Conservation (phyloP, 2,329 filamentous ascomycete genomes). For the Triangularia setosa region DNA sequence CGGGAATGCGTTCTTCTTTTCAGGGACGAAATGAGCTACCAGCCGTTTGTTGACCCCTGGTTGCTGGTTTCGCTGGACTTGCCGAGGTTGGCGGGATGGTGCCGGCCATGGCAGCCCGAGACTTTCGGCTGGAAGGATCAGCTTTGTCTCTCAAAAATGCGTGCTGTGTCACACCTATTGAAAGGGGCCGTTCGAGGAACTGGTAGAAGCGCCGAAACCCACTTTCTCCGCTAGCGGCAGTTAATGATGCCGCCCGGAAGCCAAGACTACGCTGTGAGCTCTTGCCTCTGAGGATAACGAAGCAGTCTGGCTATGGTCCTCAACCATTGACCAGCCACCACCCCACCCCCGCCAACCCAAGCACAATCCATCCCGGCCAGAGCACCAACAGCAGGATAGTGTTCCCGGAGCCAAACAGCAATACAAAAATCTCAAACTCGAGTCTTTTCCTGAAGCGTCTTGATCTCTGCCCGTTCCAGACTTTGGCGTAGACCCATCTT, state of each 20-base stretch:
- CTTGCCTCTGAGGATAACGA: no score
- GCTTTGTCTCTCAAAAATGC: no score
- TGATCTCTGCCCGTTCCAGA: conserved; percentile 22
- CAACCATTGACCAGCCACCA: conserved; percentile 35
- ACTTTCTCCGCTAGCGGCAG: no score
- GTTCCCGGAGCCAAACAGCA: conserved; percentile 49
- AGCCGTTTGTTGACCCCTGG: neutral
- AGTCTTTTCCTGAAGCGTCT: conserved; percentile 38
- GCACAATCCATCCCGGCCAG: conserved; percentile 54
- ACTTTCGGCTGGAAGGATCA: no score
- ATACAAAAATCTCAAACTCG: conserved; percentile 49
- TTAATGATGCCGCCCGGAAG: no score
- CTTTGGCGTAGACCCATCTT: neutral
- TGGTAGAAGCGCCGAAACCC: no score
- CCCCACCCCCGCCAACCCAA: conserved; percentile 37
- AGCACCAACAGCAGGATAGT: conserved; percentile 47
- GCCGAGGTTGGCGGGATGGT: neutral
- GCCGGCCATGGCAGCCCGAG: no score
- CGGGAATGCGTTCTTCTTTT: conserved; percentile 92
- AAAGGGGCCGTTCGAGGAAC: no score
- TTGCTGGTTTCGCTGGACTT: neutral
- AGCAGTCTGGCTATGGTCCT: no score
- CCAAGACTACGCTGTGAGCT: no score
- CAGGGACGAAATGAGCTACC: conserved; percentile 36
- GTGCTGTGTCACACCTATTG: no score